A percentile compares a stretch with the other conserved stretches of the same genome.
Evolutionary conservation across 306 rosid genomes (phyloP).

Genomic region (Fagus crenata): DNA sequence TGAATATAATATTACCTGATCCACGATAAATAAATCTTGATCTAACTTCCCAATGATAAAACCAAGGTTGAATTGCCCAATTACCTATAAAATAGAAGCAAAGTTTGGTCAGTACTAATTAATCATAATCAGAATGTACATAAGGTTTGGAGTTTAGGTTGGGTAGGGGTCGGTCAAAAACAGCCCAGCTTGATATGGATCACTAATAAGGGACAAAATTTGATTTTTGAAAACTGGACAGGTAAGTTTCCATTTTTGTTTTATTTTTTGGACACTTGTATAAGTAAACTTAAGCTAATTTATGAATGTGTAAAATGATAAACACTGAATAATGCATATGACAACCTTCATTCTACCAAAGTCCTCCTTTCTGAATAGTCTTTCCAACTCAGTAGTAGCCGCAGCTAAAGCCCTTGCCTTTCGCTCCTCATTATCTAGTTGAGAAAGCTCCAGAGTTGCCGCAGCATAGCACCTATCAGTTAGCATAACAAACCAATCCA

Average conservation of each 20-base stretch:
- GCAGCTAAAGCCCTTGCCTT: conserved; percentile 74
- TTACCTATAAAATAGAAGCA: conserved; percentile 56
- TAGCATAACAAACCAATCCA: conserved; percentile 26
- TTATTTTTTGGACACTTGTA: background rate
- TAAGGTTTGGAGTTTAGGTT: background rate
- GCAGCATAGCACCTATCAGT: conserved; percentile 59
- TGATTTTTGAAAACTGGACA: background rate
- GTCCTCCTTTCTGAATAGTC: conserved; percentile 76
- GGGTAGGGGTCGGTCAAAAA: background rate
- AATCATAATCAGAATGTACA: conserved; percentile 2
- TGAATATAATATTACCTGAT: conserved; percentile 64
- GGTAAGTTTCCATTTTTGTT: background rate
- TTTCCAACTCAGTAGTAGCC: conserved; percentile 83
- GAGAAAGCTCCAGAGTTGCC: conserved; percentile 82
- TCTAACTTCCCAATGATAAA: conserved; percentile 91
- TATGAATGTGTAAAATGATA: background rate
- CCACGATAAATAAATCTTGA: conserved; percentile 90
- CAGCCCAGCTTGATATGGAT: background rate
- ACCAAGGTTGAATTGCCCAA: conserved; percentile 98
- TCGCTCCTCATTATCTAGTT: conserved; percentile 63
- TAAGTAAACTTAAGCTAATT: background rate
- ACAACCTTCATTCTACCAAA: conserved; percentile 93
- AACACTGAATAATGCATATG: conserved; percentile 19
- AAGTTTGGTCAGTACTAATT: conserved; percentile 4
- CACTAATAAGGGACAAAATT: background rate